Conservation (phyloP, 1,284 basidiomycete species). For the Volvariella volvacea region DNA sequence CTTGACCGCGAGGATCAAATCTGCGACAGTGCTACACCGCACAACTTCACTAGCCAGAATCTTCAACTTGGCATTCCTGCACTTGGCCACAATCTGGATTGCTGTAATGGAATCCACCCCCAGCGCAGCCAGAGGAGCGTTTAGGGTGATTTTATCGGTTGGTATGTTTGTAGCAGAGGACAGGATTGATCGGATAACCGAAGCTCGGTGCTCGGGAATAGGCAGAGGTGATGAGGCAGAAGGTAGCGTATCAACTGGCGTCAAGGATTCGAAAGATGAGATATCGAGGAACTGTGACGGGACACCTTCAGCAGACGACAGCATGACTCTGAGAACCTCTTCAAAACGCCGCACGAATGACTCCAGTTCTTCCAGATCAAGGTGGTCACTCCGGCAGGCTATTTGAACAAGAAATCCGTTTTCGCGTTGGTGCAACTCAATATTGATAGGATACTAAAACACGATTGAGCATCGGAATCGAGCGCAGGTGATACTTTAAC, state of each 20-base stretch:
- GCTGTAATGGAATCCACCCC: slow-evolving; percentile 51
- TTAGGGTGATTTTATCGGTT: slow-evolving; percentile 16
- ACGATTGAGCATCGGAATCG: slow-evolving; percentile 1
- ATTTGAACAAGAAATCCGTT: slow-evolving; percentile 27
- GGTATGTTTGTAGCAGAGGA: slow-evolving; percentile 14
- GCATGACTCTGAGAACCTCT: slow-evolving; percentile 18
- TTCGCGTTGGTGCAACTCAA: slow-evolving; percentile 33
- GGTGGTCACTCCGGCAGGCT: slow-evolving; percentile 26
- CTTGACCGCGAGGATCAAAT: slow-evolving; percentile 20
- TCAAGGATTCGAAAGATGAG: background rate
- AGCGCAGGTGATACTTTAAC: too few species aligned
- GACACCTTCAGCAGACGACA: slow-evolving; percentile 18
- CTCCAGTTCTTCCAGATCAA: slow-evolving; percentile 19
- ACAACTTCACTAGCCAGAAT: slow-evolving; percentile 34
- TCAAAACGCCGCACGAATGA: slow-evolving; percentile 21
- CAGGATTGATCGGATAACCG: slow-evolving; percentile 12
- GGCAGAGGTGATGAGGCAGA: slow-evolving; percentile 2
- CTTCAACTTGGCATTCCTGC: slow-evolving; percentile 27
- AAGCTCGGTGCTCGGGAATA: slow-evolving; percentile 6
- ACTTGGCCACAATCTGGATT: slow-evolving; percentile 36
- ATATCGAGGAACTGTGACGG: slow-evolving; percentile 8
- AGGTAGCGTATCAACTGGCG: too few species aligned
- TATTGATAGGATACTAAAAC: slow-evolving; percentile 37
- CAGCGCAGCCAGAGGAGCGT: slow-evolving; percentile 31
- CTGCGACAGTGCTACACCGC: slow-evolving; percentile 28